Conservation (phyloP, 768 basidiomycete species). For the Lactarius trivialis region DNA sequence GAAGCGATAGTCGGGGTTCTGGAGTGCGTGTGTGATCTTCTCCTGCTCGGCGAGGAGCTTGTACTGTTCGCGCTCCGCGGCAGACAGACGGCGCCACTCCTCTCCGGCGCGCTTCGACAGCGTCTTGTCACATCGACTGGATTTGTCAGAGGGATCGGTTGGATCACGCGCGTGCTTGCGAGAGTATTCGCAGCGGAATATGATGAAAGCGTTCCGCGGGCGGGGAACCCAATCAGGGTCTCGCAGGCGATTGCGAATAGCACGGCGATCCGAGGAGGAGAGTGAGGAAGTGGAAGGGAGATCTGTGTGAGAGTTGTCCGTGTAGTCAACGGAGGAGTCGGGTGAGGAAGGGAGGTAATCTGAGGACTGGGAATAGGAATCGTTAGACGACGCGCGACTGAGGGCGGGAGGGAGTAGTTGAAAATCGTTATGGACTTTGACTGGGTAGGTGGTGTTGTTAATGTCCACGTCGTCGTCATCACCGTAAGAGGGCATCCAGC, state of each 20-base stretch:
- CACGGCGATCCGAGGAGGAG: slow-evolving; percentile 37
- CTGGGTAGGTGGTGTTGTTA: slow-evolving; percentile 7
- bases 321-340: slow-evolving; percentile 11
- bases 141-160: slow-evolving; percentile 26
- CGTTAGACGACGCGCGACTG: slow-evolving; percentile 17
- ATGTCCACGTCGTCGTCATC: slow-evolving; percentile 21
- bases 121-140: slow-evolving; percentile 36
- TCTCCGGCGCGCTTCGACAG: slow-evolving; percentile 74
- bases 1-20: slow-evolving; percentile 60
- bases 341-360: slow-evolving; percentile 12
- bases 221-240: slow-evolving; percentile 59
- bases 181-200: slow-evolving; percentile 64
- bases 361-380: slow-evolving; percentile 7
- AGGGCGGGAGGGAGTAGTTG: neutral
- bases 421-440: slow-evolving; percentile 6
- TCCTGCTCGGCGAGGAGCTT: slow-evolving; percentile 48
- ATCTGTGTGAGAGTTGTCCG: neutral
- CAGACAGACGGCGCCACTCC: slow-evolving; percentile 59
- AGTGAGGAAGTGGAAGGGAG: slow-evolving; percentile 12
- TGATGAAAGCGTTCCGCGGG: slow-evolving; percentile 65
- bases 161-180: slow-evolving; percentile 38
- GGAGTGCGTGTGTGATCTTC: slow-evolving; percentile 48
- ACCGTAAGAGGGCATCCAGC: slow-evolving; percentile 21
- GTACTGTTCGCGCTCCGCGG: slow-evolving; percentile 44
- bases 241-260: slow-evolving; percentile 35